Percentiles rank a stretch among this genome's conserved stretches.
These are phyloP conservation scores for Wolfiporia cocos DNA, from an alignment of 1,284 basidiomycete genomes.

Conservation along the genomic window DNA sequence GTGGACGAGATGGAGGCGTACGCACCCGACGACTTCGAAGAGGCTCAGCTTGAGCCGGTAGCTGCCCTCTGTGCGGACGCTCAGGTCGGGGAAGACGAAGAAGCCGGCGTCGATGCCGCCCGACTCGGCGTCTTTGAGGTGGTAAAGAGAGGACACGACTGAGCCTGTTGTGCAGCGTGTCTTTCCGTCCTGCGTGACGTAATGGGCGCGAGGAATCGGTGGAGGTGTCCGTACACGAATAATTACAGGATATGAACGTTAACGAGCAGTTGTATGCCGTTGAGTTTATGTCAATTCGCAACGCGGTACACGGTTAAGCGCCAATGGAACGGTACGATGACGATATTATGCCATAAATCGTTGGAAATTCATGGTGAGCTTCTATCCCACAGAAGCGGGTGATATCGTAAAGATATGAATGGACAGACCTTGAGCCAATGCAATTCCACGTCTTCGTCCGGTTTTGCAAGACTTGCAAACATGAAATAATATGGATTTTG, in stretches of 20 bases:
- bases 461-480: conserved; percentile 84
- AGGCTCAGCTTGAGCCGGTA: conserved; percentile 85
- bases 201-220: too few relatives aligned
- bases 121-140: conserved; percentile 88
- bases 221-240: too few relatives aligned
- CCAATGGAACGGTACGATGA: neutral
- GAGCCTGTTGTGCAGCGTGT: conserved; percentile 86
- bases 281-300: too few relatives aligned
- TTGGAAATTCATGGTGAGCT: too few relatives aligned
- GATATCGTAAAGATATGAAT: neutral
- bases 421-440: conserved; percentile 76
- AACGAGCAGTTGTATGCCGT: too few relatives aligned
- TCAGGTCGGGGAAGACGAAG: conserved; percentile 87
- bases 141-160: conserved; percentile 91
- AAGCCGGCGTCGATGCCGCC: conserved; percentile 83
- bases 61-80: conserved; percentile 84
- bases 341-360: too few relatives aligned
- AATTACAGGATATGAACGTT: too few relatives aligned
- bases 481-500: conserved; percentile 95
- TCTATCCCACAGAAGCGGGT: too few relatives aligned
- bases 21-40: conserved; percentile 91
- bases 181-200: conserved; percentile 79
- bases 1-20: neutral
- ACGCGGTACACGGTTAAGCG: too few relatives aligned
- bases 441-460: conserved; percentile 87